Evolutionary conservation across 495 filamentous ascomycete species (phyloP).

Genomic region (Trichoderma parareesei): DNA sequence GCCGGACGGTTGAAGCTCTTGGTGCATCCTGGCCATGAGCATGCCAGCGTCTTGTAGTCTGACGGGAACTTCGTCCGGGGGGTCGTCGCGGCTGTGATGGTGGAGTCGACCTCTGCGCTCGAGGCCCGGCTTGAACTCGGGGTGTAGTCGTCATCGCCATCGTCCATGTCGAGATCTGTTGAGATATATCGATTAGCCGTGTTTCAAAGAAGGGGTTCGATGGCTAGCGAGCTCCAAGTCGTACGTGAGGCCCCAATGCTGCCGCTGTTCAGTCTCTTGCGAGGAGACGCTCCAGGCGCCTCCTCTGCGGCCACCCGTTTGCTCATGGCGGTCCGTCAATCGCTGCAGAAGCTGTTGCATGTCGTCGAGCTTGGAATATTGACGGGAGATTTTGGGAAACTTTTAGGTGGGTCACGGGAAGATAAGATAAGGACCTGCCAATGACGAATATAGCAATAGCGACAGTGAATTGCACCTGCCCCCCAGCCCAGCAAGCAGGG

Average conservation of each 20-base stretch:
- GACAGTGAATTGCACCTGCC: neutral
- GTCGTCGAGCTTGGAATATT: constrained; percentile 2
- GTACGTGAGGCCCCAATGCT: neutral
- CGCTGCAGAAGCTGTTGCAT: neutral
- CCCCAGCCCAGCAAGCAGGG: neutral
- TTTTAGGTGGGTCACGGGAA: constrained; percentile 5
- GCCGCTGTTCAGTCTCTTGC: constrained; percentile 13
- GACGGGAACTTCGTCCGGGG: constrained; percentile 54
- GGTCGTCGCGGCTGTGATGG: constrained; percentile 37
- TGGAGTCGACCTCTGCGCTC: constrained; percentile 11
- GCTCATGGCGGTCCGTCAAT: constrained; percentile 15
- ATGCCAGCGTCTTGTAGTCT: constrained; percentile 64
- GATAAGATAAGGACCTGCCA: neutral
- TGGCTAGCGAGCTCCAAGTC: too few species aligned
- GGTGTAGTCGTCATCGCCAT: constrained; percentile 2
- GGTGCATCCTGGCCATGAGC: constrained; percentile 58
- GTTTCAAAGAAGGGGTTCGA: neutral
- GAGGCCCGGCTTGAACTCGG: neutral
- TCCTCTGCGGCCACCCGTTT: constrained; percentile 23
- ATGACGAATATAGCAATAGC: too few species aligned
- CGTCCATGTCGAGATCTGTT: neutral
- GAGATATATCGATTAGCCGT: too few species aligned
- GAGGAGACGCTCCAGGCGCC: neutral
- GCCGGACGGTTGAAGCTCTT: constrained; percentile 84
- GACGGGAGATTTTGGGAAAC: constrained; percentile 3